These are phyloP conservation scores for Amylocystis lapponica DNA, from an alignment of 768 basidiomycete species.

Conservation along the genomic window DNA sequence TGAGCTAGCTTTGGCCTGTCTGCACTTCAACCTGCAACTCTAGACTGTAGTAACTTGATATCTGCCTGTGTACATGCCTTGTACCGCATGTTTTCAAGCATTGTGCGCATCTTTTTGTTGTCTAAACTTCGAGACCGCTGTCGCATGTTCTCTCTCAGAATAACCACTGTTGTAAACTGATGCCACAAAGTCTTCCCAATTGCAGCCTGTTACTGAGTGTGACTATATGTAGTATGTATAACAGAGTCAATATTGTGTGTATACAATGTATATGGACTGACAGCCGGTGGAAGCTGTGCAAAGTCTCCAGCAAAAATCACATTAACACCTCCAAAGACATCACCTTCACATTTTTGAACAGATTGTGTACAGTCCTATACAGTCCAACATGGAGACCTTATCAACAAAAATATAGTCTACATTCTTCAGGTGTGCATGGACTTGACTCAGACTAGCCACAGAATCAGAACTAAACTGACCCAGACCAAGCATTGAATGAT, in stretches of 20 bases:
- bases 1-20: background rate
- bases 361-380: slow-evolving; percentile 20
- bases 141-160: slow-evolving; percentile 16
- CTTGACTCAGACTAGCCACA: background rate
- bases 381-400: slow-evolving; percentile 38
- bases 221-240: background rate
- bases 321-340: slow-evolving; percentile 34
- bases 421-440: slow-evolving; percentile 9
- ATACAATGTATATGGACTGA: slow-evolving; percentile 18
- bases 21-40: background rate
- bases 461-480: background rate
- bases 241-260: slow-evolving; percentile 1
- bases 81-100: slow-evolving; percentile 34
- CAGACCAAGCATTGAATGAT: slow-evolving; percentile 15
- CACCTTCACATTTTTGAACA: slow-evolving; percentile 10
- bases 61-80: slow-evolving; percentile 34
- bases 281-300: slow-evolving; percentile 34
- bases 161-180: slow-evolving; percentile 14
- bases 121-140: slow-evolving; percentile 10
- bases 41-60: slow-evolving; percentile 9
- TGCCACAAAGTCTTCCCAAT: slow-evolving; percentile 17
- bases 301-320: slow-evolving; percentile 45
- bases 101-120: slow-evolving; percentile 24
- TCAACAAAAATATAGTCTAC: slow-evolving; percentile 38
- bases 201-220: slow-evolving; percentile 1